phyloP scores from a whole-genome alignment of 1,139 yeast genomes.

The Yamadazyma diospyri region DNA sequence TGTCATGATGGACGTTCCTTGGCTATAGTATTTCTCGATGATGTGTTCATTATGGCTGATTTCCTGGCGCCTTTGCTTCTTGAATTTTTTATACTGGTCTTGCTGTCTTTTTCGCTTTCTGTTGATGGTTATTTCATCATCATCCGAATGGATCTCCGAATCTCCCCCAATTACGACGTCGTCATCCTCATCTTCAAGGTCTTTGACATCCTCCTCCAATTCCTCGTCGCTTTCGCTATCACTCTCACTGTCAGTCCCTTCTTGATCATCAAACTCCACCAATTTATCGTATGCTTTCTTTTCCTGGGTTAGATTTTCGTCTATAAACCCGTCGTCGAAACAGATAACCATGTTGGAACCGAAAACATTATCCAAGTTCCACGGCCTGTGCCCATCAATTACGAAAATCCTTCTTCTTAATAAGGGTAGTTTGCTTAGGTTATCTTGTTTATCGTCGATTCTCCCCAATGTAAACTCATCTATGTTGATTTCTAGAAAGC shows the following conservation, averaged over 20 bases:
- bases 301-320: constrained; percentile 50
- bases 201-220: constrained; percentile 20
- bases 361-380: constrained; percentile 91
- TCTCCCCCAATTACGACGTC: constrained; percentile 18
- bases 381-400: constrained; percentile 91
- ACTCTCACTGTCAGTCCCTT: constrained; percentile 23
- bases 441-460: constrained; percentile 12
- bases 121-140: constrained; percentile 30
- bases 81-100: constrained; percentile 22
- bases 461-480: constrained; percentile 31
- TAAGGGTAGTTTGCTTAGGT: constrained; percentile 9
- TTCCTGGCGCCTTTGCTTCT: constrained; percentile 27
- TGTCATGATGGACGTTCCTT: constrained; percentile 75
- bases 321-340: constrained; percentile 81
- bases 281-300: constrained; percentile 53
- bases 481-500: constrained; percentile 66
- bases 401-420: constrained; percentile 54
- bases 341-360: constrained; percentile 81
- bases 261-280: constrained; percentile 29
- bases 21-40: constrained; percentile 70
- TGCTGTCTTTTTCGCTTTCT: constrained; percentile 32
- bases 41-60: constrained; percentile 53
- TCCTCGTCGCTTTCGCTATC: constrained; percentile 22
- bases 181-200: constrained; percentile 19
- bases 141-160: constrained; percentile 25